phyloP scores from a whole-genome alignment of 192 early-diverging fungal species.

The Linnemannia elongata region DNA sequence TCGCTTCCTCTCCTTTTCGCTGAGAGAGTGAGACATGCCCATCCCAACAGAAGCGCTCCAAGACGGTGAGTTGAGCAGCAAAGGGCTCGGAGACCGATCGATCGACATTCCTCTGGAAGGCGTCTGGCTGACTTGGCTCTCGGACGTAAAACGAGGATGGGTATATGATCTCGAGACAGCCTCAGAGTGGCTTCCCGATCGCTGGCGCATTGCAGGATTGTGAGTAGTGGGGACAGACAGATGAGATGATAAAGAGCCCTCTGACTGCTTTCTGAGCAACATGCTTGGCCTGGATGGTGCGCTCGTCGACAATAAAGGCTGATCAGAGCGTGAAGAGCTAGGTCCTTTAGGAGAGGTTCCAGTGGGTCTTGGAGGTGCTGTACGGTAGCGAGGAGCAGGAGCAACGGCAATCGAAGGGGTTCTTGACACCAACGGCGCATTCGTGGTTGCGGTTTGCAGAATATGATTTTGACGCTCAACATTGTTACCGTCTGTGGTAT shows the following conservation, averaged over 20 bases:
- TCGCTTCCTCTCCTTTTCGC: slow-evolving; percentile 76
- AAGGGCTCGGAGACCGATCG: slow-evolving; percentile 25
- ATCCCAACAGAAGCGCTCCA: slow-evolving; percentile 68
- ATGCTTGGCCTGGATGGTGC: slow-evolving; percentile 16
- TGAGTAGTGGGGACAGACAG: slow-evolving; percentile 13
- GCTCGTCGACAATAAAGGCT: slow-evolving; percentile 10
- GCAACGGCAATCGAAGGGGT: slow-evolving; percentile 34
- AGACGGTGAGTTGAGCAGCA: slow-evolving; percentile 15
- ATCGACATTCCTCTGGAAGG: neutral
- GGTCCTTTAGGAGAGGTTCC: neutral
- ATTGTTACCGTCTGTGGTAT: neutral
- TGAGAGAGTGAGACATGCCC: slow-evolving; percentile 57
- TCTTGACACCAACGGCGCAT: neutral
- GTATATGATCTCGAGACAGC: neutral
- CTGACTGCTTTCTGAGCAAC: slow-evolving; percentile 34
- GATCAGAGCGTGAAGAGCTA: neutral
- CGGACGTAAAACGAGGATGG: slow-evolving; percentile 20
- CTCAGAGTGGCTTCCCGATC: slow-evolving; percentile 46
- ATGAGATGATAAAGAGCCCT: slow-evolving; percentile 20
- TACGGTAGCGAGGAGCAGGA: slow-evolving; percentile 4
- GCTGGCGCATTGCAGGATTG: slow-evolving; percentile 10
- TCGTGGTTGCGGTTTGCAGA: neutral
- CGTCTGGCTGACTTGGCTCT: neutral
- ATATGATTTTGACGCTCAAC: neutral
- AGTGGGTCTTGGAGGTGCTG: slow-evolving; percentile 30